A percentile compares a stretch with the other conserved stretches of the same genome.
Evolutionary conservation across 192 early-diverging fungal genomes (phyloP).

Genomic region (Spinellus fusiger): DNA sequence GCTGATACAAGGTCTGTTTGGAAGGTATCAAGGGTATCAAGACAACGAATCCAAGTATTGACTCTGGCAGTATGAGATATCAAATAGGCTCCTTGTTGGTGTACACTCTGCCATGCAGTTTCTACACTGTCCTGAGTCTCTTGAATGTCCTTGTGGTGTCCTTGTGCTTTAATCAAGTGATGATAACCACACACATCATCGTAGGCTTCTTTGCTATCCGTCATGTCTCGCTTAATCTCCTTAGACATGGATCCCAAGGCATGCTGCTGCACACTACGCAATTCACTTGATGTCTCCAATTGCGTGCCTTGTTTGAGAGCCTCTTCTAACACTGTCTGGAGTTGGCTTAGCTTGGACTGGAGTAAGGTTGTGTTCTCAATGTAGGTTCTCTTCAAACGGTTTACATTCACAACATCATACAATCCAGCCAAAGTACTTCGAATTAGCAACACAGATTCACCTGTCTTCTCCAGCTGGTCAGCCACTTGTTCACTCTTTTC

Average conservation of each 20-base stretch:
- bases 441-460: constrained; percentile 3
- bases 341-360: background rate
- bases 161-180: background rate
- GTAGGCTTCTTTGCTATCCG: background rate
- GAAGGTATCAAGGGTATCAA: background rate
- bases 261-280: background rate
- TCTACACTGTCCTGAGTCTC: background rate
- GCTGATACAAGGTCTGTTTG: background rate
- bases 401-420: constrained; percentile 14
- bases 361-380: constrained; percentile 3
- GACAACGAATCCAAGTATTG: background rate
- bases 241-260: background rate
- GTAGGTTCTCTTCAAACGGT: constrained; percentile 5
- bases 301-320: background rate
- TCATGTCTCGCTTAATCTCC: background rate
- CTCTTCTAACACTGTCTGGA: background rate
- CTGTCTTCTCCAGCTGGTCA: constrained; percentile 1
- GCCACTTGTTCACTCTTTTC: constrained; percentile 2
- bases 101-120: background rate
- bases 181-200: background rate
- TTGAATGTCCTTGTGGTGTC: background rate
- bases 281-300: background rate
- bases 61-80: background rate
- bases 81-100: background rate
- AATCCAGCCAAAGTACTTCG: background rate